These are phyloP conservation scores for Cymbopogon flexuosus DNA, from an alignment of 202 grass and related monocot species.

Conservation along the genomic window DNA sequence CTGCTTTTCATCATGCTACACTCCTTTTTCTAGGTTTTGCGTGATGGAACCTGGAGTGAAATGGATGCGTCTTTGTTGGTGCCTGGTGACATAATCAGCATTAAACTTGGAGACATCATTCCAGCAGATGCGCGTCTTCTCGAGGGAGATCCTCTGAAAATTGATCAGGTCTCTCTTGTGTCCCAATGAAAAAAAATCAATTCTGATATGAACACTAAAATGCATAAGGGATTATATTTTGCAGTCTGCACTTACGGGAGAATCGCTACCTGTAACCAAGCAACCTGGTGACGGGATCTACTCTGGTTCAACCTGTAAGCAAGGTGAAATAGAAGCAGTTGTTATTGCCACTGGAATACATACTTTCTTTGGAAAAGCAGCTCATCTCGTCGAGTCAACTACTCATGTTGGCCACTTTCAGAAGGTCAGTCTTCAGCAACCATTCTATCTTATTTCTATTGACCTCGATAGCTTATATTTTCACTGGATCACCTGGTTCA, in stretches of 20 bases:
- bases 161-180: conserved; percentile 43
- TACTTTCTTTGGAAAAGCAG: conserved; percentile 75
- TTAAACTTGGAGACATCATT: conserved; percentile 67
- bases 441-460: background rate
- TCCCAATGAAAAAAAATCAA: background rate
- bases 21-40: conserved; percentile 40
- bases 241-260: conserved; percentile 67
- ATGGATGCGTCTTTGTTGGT: conserved; percentile 51
- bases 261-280: conserved; percentile 61
- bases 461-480: background rate
- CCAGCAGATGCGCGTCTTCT: conserved; percentile 57
- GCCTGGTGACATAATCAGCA: conserved; percentile 59
- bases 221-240: conserved; percentile 6
- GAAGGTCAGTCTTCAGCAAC: conserved; percentile 34
- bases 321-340: conserved; percentile 70
- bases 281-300: conserved; percentile 50
- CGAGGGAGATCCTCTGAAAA: conserved; percentile 54
- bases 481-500: background rate
- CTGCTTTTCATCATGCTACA: background rate
- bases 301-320: conserved; percentile 72
- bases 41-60: conserved; percentile 48
- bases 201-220: background rate
- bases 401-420: conserved; percentile 64
- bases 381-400: conserved; percentile 65
- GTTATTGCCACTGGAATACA: conserved; percentile 72